phyloP scores from a whole-genome alignment of 2,329 filamentous ascomycete species.

The Apiospora phragmitis region DNA sequence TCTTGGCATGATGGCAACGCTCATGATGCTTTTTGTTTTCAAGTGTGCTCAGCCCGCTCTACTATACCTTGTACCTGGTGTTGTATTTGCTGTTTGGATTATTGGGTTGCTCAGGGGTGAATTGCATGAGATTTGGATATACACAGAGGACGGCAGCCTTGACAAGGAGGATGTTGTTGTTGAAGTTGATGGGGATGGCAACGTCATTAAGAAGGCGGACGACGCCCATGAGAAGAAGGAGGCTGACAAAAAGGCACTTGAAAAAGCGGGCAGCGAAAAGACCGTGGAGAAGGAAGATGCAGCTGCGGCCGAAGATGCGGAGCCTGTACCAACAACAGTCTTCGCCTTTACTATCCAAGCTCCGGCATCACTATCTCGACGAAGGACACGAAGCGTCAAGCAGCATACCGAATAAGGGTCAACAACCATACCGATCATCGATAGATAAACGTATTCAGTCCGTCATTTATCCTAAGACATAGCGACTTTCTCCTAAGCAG shows the following conservation, averaged over 20 bases:
- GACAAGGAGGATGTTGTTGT: constrained; percentile 57
- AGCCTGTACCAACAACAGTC: constrained; percentile 16
- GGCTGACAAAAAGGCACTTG: constrained; percentile 7
- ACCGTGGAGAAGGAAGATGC: constrained; percentile 28
- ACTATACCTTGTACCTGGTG: constrained; percentile 87
- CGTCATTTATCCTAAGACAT: neutral
- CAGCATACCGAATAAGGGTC: neutral
- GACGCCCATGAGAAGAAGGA: constrained; percentile 29
- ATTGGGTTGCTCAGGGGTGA: constrained; percentile 74
- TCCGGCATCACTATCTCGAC: constrained; percentile 18
- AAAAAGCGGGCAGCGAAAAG: neutral
- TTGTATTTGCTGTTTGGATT: constrained; percentile 72
- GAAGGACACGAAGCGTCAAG: constrained; percentile 4
- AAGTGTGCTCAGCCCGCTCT: constrained; percentile 86
- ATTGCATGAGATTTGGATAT: constrained; percentile 73
- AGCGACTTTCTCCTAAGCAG: neutral
- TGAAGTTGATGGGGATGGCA: constrained; percentile 51
- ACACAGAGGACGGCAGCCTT: constrained; percentile 69
- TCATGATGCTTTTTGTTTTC: constrained; percentile 75
- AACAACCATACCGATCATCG: neutral
- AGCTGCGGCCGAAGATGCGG: constrained; percentile 7
- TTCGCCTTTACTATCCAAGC: constrained; percentile 33
- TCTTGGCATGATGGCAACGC: constrained; percentile 73
- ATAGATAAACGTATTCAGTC: neutral
- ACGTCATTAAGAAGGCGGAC: constrained; percentile 41